Evolutionary conservation across 2,329 filamentous ascomycete genomes (phyloP).

Genomic region (Monosporascus sp.): DNA sequence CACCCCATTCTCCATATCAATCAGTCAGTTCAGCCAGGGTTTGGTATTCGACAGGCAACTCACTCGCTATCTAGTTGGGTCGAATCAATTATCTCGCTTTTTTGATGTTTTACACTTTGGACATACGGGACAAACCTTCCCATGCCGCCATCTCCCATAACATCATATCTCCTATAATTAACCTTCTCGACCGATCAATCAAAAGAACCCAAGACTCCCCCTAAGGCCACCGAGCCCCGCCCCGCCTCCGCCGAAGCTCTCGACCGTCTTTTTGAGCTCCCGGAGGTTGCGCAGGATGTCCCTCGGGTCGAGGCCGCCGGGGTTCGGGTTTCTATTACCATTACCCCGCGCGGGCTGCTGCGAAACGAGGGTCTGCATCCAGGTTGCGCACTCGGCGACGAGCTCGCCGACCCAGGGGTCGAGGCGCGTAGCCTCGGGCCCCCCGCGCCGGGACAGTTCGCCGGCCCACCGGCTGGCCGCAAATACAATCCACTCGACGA

Average conservation of each 20-base stretch:
- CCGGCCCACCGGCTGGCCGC: slow-evolving; percentile 41
- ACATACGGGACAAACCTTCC: too few relatives aligned
- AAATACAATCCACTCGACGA: slow-evolving; percentile 51
- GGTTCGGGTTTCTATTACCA: neutral
- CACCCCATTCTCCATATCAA: too few relatives aligned
- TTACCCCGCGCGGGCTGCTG: too few relatives aligned
- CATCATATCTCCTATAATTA: too few relatives aligned
- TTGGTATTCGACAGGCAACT: too few relatives aligned
- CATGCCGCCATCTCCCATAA: too few relatives aligned
- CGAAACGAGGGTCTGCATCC: too few relatives aligned
- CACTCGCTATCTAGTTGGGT: too few relatives aligned
- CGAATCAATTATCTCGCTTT: too few relatives aligned
- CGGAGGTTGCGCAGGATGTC: slow-evolving; percentile 25
- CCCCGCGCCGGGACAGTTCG: slow-evolving; percentile 30
- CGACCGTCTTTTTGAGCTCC: slow-evolving; percentile 38
- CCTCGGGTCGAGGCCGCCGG: neutral
- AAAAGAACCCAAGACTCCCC: slow-evolving; percentile 38
- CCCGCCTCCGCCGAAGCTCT: slow-evolving; percentile 35
- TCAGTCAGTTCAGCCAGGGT: too few relatives aligned
- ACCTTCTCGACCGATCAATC: slow-evolving; percentile 6
- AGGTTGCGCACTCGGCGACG: slow-evolving; percentile 44
- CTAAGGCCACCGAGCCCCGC: slow-evolving; percentile 31
- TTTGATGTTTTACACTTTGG: too few relatives aligned
- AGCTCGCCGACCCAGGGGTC: slow-evolving; percentile 31
- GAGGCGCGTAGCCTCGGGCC: slow-evolving; percentile 20